These are phyloP conservation scores for Inga leiocalycina DNA, from an alignment of 306 rosid genomes.

Conservation along the genomic window DNA sequence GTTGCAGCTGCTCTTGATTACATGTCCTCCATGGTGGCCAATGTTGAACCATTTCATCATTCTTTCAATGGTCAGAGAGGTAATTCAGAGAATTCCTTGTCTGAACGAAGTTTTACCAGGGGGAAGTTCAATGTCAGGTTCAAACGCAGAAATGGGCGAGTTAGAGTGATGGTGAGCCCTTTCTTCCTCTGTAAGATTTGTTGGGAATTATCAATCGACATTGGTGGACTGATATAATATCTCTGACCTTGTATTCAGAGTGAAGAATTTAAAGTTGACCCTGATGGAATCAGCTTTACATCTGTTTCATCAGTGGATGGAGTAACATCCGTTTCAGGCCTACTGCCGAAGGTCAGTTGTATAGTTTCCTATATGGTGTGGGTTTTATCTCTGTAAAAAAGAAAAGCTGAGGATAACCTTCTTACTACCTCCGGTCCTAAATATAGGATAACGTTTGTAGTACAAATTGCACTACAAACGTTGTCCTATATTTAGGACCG, in stretches of 20 bases:
- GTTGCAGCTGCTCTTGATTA: slow-evolving; percentile 67
- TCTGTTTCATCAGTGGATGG: slow-evolving; percentile 58
- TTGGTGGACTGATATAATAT: slow-evolving; percentile 32
- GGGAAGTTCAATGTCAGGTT: slow-evolving; percentile 76
- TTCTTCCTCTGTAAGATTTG: slow-evolving; percentile 27
- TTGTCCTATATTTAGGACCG: too few relatives aligned
- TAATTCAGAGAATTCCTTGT: slow-evolving; percentile 42
- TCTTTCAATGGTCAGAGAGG: slow-evolving; percentile 47
- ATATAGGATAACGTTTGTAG: too few relatives aligned
- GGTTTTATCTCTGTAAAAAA: slow-evolving; percentile 13
- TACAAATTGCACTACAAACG: too few relatives aligned
- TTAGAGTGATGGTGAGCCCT: slow-evolving; percentile 72
- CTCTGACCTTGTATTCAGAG: slow-evolving; percentile 42
- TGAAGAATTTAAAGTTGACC: slow-evolving; percentile 69
- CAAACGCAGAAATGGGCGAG: slow-evolving; percentile 97
- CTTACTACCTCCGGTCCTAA: too few relatives aligned
- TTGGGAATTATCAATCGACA: slow-evolving; percentile 20
- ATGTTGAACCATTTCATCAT: slow-evolving; percentile 60
- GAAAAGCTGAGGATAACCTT: slow-evolving; percentile 17
- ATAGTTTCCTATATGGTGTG: slow-evolving; percentile 25
- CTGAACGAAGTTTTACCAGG: slow-evolving; percentile 50
- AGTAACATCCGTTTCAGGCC: slow-evolving; percentile 47
- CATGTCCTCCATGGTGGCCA: slow-evolving; percentile 84
- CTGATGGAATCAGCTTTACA: slow-evolving; percentile 55
- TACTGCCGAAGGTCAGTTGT: slow-evolving; percentile 78